Percentiles rank a stretch among this genome's conserved stretches.
Conservation (phyloP, 2,329 filamentous ascomycete genomes). For the Pyricularia grisea region DNA sequence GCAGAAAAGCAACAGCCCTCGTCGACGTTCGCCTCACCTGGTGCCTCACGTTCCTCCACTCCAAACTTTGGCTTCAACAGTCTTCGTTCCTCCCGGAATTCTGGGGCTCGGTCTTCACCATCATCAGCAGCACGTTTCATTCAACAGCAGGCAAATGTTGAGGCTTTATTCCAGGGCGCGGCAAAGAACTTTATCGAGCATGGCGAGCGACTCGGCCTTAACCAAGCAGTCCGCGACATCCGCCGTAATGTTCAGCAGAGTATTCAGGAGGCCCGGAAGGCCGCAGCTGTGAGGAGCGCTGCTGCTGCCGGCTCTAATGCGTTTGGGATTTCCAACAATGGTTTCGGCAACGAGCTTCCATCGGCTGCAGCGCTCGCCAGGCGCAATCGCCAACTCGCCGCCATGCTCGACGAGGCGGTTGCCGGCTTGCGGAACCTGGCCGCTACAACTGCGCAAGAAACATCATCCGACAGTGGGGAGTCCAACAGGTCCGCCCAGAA, state of each 20-base stretch:
- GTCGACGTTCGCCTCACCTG: constrained; percentile 7
- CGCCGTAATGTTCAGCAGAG: constrained; percentile 64
- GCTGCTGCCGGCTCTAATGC: constrained; percentile 13
- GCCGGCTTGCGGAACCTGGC: constrained; percentile 53
- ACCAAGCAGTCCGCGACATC: constrained; percentile 74
- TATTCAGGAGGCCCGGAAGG: constrained; percentile 46
- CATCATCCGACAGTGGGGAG: constrained; percentile 18
- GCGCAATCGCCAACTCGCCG: constrained; percentile 57
- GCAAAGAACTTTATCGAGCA: constrained; percentile 65
- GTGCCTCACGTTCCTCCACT: constrained; percentile 14
- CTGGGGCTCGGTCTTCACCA: background rate
- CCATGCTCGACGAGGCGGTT: constrained; percentile 59
- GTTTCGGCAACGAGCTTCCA: background rate
- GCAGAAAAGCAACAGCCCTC: background rate
- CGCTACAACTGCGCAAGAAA: constrained; percentile 28
- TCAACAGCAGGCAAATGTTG: constrained; percentile 49
- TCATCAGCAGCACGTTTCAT: constrained; percentile 38
- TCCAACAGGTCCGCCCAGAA: constrained; percentile 17
- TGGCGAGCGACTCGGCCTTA: constrained; percentile 69
- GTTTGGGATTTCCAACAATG: background rate
- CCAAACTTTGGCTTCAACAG: constrained; percentile 18
- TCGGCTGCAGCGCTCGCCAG: constrained; percentile 35
- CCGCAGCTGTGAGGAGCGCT: constrained; percentile 26
- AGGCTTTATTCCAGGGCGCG: constrained; percentile 65
- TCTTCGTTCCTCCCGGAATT: constrained; percentile 17